Conservation (phyloP, 2,329 filamentous ascomycete species). For the Ophioceras dolichostomum region DNA sequence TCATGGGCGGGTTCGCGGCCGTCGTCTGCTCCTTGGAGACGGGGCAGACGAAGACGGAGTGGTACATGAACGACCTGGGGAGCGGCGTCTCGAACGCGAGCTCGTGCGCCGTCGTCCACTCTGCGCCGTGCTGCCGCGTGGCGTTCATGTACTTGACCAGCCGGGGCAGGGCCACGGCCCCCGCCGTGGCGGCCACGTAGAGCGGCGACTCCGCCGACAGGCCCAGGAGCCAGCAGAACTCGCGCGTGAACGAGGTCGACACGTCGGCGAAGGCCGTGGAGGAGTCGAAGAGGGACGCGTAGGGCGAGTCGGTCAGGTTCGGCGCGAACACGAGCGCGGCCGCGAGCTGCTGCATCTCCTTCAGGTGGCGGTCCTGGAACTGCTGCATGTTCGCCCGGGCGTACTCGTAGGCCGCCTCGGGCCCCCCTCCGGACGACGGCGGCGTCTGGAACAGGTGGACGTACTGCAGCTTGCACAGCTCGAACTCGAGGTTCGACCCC, state of each 20-base stretch:
- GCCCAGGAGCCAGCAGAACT: conserved; percentile 87
- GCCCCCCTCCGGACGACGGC: conserved; percentile 2
- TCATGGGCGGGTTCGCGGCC: conserved; percentile 87
- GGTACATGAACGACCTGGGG: conserved; percentile 57
- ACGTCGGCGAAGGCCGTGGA: conserved; percentile 61
- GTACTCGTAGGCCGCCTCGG: conserved; percentile 56
- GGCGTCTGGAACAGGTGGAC: conserved; percentile 64
- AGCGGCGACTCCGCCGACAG: conserved; percentile 86
- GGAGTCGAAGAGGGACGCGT: conserved; percentile 65
- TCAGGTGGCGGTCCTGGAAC: conserved; percentile 63
- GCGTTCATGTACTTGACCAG: conserved; percentile 80
- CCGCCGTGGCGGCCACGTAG: conserved; percentile 85
- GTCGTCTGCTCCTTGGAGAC: conserved; percentile 96
- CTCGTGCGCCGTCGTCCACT: conserved; percentile 89
- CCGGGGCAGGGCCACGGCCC: conserved; percentile 79
- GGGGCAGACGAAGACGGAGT: conserved; percentile 95
- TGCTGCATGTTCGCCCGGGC: conserved; percentile 60
- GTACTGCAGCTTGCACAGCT: conserved; percentile 81
- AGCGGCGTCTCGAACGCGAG: conserved; percentile 64
- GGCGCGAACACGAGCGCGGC: conserved; percentile 68
- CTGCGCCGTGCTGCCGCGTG: conserved; percentile 79
- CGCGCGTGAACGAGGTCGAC: conserved; percentile 74
- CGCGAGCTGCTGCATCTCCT: conserved; percentile 70
- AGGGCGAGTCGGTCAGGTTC: conserved; percentile 68
- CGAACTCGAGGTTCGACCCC: conserved; percentile 90